phyloP scores from a whole-genome alignment of 176 grass and related monocot genomes.

The Rhynchospora tenuis region DNA sequence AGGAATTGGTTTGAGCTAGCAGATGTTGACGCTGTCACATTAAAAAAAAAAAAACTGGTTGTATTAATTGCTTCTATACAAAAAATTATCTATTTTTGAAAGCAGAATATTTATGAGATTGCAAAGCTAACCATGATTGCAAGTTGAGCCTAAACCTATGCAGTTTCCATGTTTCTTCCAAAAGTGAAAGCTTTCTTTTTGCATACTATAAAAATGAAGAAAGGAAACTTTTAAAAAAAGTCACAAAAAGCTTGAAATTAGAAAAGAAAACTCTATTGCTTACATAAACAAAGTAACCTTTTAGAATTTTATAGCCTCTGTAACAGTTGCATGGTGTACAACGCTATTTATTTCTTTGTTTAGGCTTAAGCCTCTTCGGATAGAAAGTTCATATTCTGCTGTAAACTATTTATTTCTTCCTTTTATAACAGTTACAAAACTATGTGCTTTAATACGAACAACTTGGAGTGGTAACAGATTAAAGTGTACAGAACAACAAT shows the following conservation, averaged over 20 bases:
- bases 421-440: not conserved
- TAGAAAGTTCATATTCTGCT: not conserved
- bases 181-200: not conserved
- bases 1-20: not conserved
- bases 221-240: not conserved
- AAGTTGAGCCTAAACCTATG: not conserved
- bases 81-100: not conserved
- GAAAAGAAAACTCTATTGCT: not conserved
- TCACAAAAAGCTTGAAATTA: not conserved
- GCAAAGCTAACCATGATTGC: slow-evolving; percentile 12
- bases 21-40: not conserved
- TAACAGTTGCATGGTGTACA: not conserved
- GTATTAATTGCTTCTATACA: not conserved
- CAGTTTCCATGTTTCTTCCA: slow-evolving; percentile 16
- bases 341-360: not conserved
- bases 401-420: not conserved
- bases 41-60: not conserved
- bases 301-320: not conserved
- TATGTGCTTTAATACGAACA: not conserved
- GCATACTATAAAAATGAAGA: not conserved
- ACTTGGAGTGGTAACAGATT: not conserved
- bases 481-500: not conserved
- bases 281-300: not conserved
- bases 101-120: not conserved
- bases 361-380: not conserved